A percentile compares a stretch with the other conserved stretches of the same genome.
phyloP scores from a whole-genome alignment of 2,329 filamentous ascomycete genomes.

The Aspergillus terreus region DNA sequence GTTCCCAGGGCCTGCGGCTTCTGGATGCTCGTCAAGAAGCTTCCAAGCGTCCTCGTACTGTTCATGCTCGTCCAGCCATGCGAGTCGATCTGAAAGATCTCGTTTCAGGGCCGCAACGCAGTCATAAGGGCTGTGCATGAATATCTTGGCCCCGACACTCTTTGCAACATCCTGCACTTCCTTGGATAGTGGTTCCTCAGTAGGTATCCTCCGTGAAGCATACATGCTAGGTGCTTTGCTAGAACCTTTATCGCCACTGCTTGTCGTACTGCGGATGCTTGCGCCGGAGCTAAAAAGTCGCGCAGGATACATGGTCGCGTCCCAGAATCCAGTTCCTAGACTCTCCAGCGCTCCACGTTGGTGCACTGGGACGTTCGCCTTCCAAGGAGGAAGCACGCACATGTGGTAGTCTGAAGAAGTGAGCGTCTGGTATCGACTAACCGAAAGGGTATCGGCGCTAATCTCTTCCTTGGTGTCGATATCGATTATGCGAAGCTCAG shows the following conservation, averaged over 20 bases:
- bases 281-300: slow-evolving; percentile 82
- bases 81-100: slow-evolving; percentile 78
- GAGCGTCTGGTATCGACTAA: slow-evolving; percentile 82
- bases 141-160: slow-evolving; percentile 70
- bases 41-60: slow-evolving; percentile 86
- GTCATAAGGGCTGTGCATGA: slow-evolving; percentile 94
- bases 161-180: slow-evolving; percentile 48
- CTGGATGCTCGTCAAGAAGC: slow-evolving; percentile 81
- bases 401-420: slow-evolving; percentile 91
- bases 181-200: slow-evolving; percentile 33
- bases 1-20: slow-evolving; percentile 49
- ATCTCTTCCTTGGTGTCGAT: slow-evolving; percentile 77
- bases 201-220: slow-evolving; percentile 52
- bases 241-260: slow-evolving; percentile 56
- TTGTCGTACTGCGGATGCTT: slow-evolving; percentile 62
- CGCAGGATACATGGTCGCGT: slow-evolving; percentile 82
- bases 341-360: slow-evolving; percentile 73
- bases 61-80: slow-evolving; percentile 78
- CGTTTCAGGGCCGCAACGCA: slow-evolving; percentile 89
- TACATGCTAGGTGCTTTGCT: slow-evolving; percentile 48
- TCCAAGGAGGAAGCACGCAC: slow-evolving; percentile 72
- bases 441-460: slow-evolving; percentile 78
- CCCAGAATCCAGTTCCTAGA: slow-evolving; percentile 74
- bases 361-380: slow-evolving; percentile 60
- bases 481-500: slow-evolving; percentile 88